Conservation (phyloP, 1,139 yeast genomes). For the Debaryomyces fabryi region DNA sequence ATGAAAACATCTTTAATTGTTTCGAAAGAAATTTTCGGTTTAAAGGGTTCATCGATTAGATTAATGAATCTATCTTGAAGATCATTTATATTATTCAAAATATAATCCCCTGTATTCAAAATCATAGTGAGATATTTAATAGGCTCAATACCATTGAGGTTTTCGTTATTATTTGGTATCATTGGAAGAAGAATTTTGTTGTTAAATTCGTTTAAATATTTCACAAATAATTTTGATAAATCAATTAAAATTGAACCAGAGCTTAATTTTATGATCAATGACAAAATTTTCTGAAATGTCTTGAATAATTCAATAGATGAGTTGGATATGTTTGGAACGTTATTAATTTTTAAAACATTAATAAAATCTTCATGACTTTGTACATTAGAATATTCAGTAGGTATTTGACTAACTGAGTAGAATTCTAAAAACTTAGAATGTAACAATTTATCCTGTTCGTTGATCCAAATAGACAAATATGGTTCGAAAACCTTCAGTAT, state of each 20-base stretch:
- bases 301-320: conserved; percentile 89
- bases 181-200: conserved; percentile 61
- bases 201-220: conserved; percentile 68
- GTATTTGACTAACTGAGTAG: conserved; percentile 50
- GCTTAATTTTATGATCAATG: conserved; percentile 76
- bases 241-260: conserved; percentile 68
- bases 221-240: conserved; percentile 65
- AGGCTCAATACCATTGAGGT: conserved; percentile 49
- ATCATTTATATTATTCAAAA: conserved; percentile 76
- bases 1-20: conserved; percentile 57
- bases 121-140: conserved; percentile 70
- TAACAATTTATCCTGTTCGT: conserved; percentile 72
- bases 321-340: conserved; percentile 63
- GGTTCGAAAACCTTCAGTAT: conserved; percentile 85
- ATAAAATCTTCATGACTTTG: conserved; percentile 29
- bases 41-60: conserved; percentile 42
- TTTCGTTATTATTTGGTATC: conserved; percentile 44
- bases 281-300: conserved; percentile 67
- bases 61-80: conserved; percentile 65
- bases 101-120: conserved; percentile 87
- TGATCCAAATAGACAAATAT: conserved; percentile 82
- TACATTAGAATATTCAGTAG: conserved; percentile 34
- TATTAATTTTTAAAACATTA: conserved; percentile 42
- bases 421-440: conserved; percentile 64
- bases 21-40: conserved; percentile 51